Base-by-base conservation (phyloP, 805 yeast species). In the Crinitomyces ghanaensis region DNA sequence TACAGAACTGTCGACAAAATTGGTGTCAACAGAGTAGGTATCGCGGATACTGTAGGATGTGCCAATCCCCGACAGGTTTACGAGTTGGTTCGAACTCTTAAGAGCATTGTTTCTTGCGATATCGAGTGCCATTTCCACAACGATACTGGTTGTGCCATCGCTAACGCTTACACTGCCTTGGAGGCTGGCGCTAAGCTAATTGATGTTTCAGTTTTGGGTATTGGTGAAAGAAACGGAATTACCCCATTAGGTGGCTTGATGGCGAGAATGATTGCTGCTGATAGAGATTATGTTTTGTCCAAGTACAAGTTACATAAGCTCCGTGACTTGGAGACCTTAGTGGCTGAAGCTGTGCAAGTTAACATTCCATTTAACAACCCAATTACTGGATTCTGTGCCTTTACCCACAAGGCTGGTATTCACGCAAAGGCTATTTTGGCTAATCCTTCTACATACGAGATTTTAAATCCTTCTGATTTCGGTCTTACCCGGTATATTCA, bases 261-360 rank as follows among this genome's bases (percentile, higher is more conserved):
- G 97, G 96, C 97, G 28, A 76, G 98, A 64, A 88, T 88, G 98
- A 84, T 91, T 55, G 95, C 94, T 40, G 95, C 97, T 40, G 93
- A 88, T 65, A 78, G 96, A 51, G 96, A 88, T 47, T 88, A 88
- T 59, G 96, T 88, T 34, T 66, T 85, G 53, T 73, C 86, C 60
- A 88, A 88, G 66, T 88, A 88, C 67, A 91, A 91, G 67, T 66
- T 88, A 49, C 94, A 86, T 66, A 88, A 88, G 70, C 73, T 88
- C 48, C 77, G 98, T 64, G 97, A 88, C 56, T 68, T 88, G 57
- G 98, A 88, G 64, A 84, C 77, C 62, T 68, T 91, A 57, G 96
- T 88, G 46, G 97, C 97, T 26, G 95, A 88, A 48, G 93, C 95
- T 31, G 97, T 88, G 36, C 93, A 84, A 65, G 95, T 88, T 43